Evolutionary conservation across 768 basidiomycete species (phyloP), one percentile per base, ranked within the genome.

Genomic region (Kwoniella heveanensis): DNA sequence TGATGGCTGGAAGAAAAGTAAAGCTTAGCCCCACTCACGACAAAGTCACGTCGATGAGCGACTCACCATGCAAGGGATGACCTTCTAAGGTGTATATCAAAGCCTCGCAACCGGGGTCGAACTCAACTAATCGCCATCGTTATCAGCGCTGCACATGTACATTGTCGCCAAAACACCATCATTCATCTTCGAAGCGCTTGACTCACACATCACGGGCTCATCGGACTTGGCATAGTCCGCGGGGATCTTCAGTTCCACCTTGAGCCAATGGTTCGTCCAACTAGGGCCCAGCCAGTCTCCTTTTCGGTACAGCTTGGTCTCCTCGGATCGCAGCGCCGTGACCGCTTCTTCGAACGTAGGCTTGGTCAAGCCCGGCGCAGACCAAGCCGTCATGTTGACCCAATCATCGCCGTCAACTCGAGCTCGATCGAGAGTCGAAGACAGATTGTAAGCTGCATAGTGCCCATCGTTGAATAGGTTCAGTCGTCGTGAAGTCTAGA

Each of bases 181-280:
- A 6, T 36, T 7, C 32, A 13, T 10, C 17, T 50, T 57, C 25
- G 7, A 21, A n/a, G n/a, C 22, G 29, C 44, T 10, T 36, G 10
- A 57, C 66, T 66, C 46, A 66, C 66, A 66, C 27, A 90, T 93
- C 90, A 48, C 93, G 87, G 21, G 88, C 52, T 65, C 86, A 63
- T 91, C 90, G 70, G 94, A 92, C 10, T 73, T 64, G 83, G 81
- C 84, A 74, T 88, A 92, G 53, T 87, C 85, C 10, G 83, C 77
- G 0, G 94, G 95, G 30, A 97, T 87, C 1, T 82, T 84, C 2
- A 98, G 76, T 10, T 85, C 84, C 32, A 95, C 88, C 71, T 91
- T 92, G 86, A 88, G 91, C 94, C 94, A 97, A 79, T 97, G 92
- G 71, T 95, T 94, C 19, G 89, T 89, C 90, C 94, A 98, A 63